phyloP scores from a whole-genome alignment of 805 yeast species.

The Alloascoidea africana region DNA sequence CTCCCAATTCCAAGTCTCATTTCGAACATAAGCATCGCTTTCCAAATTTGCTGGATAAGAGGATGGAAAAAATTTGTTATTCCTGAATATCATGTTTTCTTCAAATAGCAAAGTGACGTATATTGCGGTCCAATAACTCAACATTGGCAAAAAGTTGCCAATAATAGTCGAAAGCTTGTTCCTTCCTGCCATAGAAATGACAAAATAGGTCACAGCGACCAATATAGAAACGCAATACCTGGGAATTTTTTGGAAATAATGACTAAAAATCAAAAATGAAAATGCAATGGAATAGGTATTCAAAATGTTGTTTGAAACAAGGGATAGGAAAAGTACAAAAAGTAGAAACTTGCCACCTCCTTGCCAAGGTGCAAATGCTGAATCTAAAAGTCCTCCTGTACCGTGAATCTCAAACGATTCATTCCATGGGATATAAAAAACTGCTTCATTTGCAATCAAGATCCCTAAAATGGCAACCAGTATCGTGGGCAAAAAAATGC shows the following conservation, averaged over 20 bases:
- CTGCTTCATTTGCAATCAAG: slow-evolving; percentile 53
- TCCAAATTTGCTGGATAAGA: slow-evolving; percentile 17
- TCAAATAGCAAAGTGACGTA: slow-evolving; percentile 57
- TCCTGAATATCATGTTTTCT: slow-evolving; percentile 61
- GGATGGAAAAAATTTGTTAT: slow-evolving; percentile 24
- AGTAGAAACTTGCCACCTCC: slow-evolving; percentile 68
- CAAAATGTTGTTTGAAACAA: slow-evolving; percentile 69
- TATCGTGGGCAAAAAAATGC: slow-evolving; percentile 54
- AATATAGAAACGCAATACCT: slow-evolving; percentile 64
- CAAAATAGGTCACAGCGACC: slow-evolving; percentile 46
- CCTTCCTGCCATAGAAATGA: slow-evolving; percentile 64
- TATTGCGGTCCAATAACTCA: slow-evolving; percentile 83
- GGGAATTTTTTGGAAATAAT: slow-evolving; percentile 42
- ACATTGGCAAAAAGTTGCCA: slow-evolving; percentile 78
- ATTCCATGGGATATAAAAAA: slow-evolving; percentile 38
- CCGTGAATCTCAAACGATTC: slow-evolving; percentile 41
- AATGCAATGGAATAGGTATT: slow-evolving; percentile 75
- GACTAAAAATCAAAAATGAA: slow-evolving; percentile 44
- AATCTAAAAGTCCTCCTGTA: slow-evolving; percentile 59
- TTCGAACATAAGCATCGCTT: slow-evolving; percentile 18
- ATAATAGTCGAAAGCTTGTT: slow-evolving; percentile 57
- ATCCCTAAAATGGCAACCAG: slow-evolving; percentile 67
- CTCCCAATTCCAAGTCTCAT: slow-evolving; percentile 50
- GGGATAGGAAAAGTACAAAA: slow-evolving; percentile 52
- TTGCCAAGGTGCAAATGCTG: slow-evolving; percentile 56